These are phyloP conservation scores for Cladophialophora psammophila DNA, from an alignment of 2,329 filamentous ascomycete genomes.

Conservation along the genomic window DNA sequence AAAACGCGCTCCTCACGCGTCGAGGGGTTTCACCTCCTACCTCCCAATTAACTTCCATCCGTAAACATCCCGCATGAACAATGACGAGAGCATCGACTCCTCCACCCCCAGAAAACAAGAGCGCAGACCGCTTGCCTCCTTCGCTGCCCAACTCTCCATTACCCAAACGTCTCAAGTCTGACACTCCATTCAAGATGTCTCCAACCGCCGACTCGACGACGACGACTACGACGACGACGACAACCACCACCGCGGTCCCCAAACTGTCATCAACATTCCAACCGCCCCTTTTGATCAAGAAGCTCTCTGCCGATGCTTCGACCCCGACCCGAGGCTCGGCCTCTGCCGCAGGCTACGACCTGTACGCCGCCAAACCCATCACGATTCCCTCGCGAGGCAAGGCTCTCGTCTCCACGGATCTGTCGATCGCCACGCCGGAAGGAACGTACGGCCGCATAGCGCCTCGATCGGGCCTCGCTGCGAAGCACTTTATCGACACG, in stretches of 20 bases:
- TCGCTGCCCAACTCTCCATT: constrained; percentile 75
- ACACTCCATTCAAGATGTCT: constrained; percentile 41
- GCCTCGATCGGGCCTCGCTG: constrained; percentile 86
- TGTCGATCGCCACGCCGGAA: constrained; percentile 86
- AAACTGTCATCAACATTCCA: constrained; percentile 44
- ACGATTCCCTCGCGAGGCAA: constrained; percentile 83
- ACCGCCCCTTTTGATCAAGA: constrained; percentile 83
- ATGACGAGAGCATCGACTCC: constrained; percentile 56
- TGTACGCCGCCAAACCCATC: constrained; percentile 79
- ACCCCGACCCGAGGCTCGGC: constrained; percentile 87
- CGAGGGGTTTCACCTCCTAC: not conserved
- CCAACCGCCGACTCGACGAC: constrained; percentile 45
- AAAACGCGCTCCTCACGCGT: constrained; percentile 12
- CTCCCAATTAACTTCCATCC: not conserved
- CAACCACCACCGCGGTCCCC: constrained; percentile 42
- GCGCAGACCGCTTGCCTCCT: constrained; percentile 55
- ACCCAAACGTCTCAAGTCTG: constrained; percentile 78
- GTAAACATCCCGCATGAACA: constrained; percentile 35
- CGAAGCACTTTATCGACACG: constrained; percentile 95
- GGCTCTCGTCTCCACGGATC: constrained; percentile 86
- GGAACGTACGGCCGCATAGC: constrained; percentile 91
- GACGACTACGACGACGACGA: constrained; percentile 44
- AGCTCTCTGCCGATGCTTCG: constrained; percentile 78
- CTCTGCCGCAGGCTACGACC: constrained; percentile 90
- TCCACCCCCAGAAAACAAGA: constrained; percentile 44